These are phyloP conservation scores for Colletotrichum sp. DNA, from an alignment of 2,329 filamentous ascomycete species.

Conservation along the genomic window DNA sequence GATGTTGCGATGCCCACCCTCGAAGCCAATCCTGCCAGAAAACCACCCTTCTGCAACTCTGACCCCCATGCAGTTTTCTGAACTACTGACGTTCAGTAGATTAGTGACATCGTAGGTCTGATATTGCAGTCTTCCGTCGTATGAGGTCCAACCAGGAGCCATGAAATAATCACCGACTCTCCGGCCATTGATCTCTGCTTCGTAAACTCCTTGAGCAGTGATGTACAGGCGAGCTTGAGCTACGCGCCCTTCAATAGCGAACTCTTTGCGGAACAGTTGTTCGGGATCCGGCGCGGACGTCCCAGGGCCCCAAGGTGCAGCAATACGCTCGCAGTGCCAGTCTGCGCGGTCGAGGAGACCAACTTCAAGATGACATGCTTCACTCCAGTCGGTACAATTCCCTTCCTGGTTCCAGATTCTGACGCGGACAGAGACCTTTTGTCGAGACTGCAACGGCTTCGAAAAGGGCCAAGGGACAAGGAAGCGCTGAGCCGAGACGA, in stretches of 20 bases:
- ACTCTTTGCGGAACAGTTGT: constrained; percentile 36
- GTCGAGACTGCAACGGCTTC: constrained; percentile 30
- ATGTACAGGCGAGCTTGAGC: constrained; percentile 50
- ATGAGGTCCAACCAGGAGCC: constrained; percentile 59
- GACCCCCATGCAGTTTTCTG: constrained; percentile 35
- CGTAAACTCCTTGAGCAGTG: constrained; percentile 49
- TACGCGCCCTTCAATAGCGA: constrained; percentile 26
- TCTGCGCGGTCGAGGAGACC: constrained; percentile 32
- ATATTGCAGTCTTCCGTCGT: constrained; percentile 53
- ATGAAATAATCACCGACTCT: constrained; percentile 44
- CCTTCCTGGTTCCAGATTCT: constrained; percentile 29
- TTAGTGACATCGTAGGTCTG: constrained; percentile 56
- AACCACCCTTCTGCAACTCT: constrained; percentile 53
- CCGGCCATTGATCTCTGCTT: constrained; percentile 51
- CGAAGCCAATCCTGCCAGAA: constrained; percentile 31
- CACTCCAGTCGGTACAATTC: constrained; percentile 29
- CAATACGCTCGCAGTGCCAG: constrained; percentile 34
- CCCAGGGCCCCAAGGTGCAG: constrained; percentile 29
- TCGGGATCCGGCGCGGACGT: constrained; percentile 27
- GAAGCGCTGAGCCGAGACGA: background rate
- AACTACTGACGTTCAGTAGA: constrained; percentile 35
- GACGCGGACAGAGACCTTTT: constrained; percentile 35
- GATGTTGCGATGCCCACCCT: constrained; percentile 26
- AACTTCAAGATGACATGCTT: constrained; percentile 34
- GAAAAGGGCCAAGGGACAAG: constrained; percentile 45